Conservation (phyloP, 768 basidiomycete genomes). For the Saitozyma sp. region DNA sequence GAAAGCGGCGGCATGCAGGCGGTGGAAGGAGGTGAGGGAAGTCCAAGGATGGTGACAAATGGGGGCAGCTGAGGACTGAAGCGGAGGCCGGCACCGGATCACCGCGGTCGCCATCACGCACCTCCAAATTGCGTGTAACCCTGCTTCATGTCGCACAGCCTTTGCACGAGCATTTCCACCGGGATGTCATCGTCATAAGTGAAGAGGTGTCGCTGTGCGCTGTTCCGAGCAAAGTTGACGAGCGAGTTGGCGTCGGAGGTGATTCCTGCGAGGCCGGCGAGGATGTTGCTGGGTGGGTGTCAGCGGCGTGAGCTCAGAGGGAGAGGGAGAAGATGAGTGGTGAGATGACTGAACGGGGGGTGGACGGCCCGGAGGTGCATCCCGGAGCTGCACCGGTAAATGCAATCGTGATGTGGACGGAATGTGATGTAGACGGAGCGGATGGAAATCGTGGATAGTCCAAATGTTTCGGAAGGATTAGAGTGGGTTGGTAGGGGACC, state of each 20-base stretch:
- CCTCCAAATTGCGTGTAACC: slow-evolving; percentile 97
- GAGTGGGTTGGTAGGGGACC: too few relatives aligned
- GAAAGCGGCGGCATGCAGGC: too few relatives aligned
- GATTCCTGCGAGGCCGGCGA: slow-evolving; percentile 90
- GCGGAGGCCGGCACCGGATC: neutral
- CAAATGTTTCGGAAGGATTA: too few relatives aligned
- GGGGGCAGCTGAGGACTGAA: neutral
- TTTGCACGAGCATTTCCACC: slow-evolving; percentile 90
- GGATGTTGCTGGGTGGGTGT: slow-evolving; percentile 70
- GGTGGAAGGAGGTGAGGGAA: slow-evolving; percentile 5
- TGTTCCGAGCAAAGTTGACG: slow-evolving; percentile 86
- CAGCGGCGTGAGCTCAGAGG: slow-evolving; percentile 6
- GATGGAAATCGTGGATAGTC: too few relatives aligned
- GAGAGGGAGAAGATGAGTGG: neutral
- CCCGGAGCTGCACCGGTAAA: too few relatives aligned
- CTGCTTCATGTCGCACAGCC: slow-evolving; percentile 95
- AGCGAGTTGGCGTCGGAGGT: slow-evolving; percentile 98
- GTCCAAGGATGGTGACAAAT: neutral
- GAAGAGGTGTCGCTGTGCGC: slow-evolving; percentile 84
- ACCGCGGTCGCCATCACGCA: slow-evolving; percentile 50
- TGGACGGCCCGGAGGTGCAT: too few relatives aligned
- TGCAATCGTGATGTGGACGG: too few relatives aligned
- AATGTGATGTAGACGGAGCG: too few relatives aligned
- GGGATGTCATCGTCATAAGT: slow-evolving; percentile 97
- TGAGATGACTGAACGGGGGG: neutral